Evolutionary conservation across 352 stramenopile species (phyloP).

Genomic region (Globisporangium irregulare): DNA sequence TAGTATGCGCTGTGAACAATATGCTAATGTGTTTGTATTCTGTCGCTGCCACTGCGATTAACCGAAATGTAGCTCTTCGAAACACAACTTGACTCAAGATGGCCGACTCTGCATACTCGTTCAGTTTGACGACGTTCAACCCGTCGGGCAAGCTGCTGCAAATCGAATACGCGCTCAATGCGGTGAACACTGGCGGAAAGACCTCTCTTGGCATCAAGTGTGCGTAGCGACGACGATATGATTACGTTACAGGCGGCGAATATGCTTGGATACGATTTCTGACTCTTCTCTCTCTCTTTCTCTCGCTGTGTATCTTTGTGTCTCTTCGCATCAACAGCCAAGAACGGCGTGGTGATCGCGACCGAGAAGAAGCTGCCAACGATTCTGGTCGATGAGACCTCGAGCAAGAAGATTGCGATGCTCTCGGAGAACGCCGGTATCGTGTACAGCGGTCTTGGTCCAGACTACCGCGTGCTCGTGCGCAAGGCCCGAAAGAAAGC

Average conservation of each 20-base stretch:
- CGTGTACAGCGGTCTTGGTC: constrained; percentile 97
- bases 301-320: not conserved
- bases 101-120: constrained; percentile 98
- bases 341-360: constrained; percentile 98
- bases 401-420: constrained; percentile 96
- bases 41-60: not conserved
- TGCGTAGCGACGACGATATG: constrained; percentile 26
- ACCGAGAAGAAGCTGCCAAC: constrained; percentile 98
- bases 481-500: constrained; percentile 95
- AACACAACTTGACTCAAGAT: constrained; percentile 47
- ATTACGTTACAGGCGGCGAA: not conserved
- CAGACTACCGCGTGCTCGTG: constrained; percentile 98
- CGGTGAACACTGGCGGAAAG: constrained; percentile 96
- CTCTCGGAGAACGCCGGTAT: constrained; percentile 92
- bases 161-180: constrained; percentile 99
- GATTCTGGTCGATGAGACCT: constrained; percentile 94
- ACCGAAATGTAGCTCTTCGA: constrained; percentile 1
- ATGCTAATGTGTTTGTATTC: constrained; percentile 1
- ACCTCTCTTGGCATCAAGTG: constrained; percentile 97
- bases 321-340: constrained; percentile 67
- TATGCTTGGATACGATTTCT: not conserved
- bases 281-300: not conserved
- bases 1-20: too few relatives aligned
- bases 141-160: constrained; percentile 98
- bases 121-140: constrained; percentile 99